Percentiles rank a stretch among this genome's conserved stretches.
These are phyloP conservation scores for Beauveria bassiana DNA, from an alignment of 2,329 filamentous ascomycete genomes.

Conservation along the genomic window DNA sequence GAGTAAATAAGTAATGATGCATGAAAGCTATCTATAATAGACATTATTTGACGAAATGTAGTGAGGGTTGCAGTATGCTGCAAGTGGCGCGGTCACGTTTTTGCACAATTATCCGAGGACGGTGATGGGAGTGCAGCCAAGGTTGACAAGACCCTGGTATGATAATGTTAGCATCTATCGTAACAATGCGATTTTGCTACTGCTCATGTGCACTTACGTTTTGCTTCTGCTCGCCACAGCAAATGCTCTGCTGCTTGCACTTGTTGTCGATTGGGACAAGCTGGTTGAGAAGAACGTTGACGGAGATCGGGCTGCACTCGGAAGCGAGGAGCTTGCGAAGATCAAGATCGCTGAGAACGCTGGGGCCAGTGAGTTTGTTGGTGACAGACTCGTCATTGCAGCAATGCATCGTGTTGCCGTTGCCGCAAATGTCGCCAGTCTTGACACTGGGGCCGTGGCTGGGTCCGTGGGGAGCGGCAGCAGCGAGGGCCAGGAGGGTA, in stretches of 20 bases:
- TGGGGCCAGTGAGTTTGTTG: background rate
- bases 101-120: background rate
- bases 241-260: background rate
- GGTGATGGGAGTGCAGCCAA: background rate
- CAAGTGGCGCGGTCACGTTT: no score
- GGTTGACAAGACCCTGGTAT: constrained; percentile 1
- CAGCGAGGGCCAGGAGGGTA: background rate
- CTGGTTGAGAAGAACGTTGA: background rate
- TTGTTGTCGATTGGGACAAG: background rate
- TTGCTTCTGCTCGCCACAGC: background rate
- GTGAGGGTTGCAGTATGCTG: background rate
- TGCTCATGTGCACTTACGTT: background rate
- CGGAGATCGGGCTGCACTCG: background rate
- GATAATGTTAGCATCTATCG: no score
- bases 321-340: background rate
- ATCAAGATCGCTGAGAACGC: background rate
- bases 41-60: background rate
- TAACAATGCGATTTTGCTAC: no score
- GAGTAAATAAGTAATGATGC: background rate
- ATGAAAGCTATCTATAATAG: background rate
- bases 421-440: constrained; percentile 8
- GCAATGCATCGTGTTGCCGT: background rate
- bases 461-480: background rate
- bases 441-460: no score
- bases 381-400: background rate